These are phyloP conservation scores for Fusarium foetens DNA, from an alignment of 2,329 filamentous ascomycete species.

Conservation along the genomic window DNA sequence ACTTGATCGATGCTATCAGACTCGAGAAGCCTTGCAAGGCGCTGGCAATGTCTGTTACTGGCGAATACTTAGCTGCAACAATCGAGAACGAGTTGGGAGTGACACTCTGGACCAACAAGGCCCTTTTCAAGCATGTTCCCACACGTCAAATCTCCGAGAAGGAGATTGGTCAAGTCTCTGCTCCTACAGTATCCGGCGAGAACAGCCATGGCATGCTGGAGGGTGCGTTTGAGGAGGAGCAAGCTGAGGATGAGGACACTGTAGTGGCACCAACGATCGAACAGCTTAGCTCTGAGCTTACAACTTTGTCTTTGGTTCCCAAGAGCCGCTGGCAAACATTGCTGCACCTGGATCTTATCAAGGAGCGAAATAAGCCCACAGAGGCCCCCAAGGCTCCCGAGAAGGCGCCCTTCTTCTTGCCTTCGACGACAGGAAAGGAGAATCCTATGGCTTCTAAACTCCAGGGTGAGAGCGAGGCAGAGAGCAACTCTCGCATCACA, in stretches of 20 bases:
- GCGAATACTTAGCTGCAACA: slow-evolving; percentile 93
- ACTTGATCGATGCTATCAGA: slow-evolving; percentile 91
- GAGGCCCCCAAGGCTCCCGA: slow-evolving; percentile 92
- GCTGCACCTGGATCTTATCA: slow-evolving; percentile 90
- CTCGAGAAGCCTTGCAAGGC: slow-evolving; percentile 83
- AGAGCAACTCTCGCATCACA: slow-evolving; percentile 72
- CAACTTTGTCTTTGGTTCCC: slow-evolving; percentile 89
- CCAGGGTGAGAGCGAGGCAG: slow-evolving; percentile 51
- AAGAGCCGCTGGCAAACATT: slow-evolving; percentile 94
- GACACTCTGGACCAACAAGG: slow-evolving; percentile 95
- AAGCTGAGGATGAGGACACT: slow-evolving; percentile 63
- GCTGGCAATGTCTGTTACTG: slow-evolving; percentile 87
- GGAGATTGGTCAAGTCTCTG: slow-evolving; percentile 72
- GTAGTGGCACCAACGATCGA: slow-evolving; percentile 70
- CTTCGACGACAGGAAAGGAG: slow-evolving; percentile 66
- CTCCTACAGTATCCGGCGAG: slow-evolving; percentile 84
- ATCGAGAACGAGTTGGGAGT: slow-evolving; percentile 85
- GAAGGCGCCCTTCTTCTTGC: slow-evolving; percentile 95
- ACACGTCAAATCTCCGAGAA: slow-evolving; percentile 85
- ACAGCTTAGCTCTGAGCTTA: slow-evolving; percentile 83
- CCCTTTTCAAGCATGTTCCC: slow-evolving; percentile 87
- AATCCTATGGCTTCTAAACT: slow-evolving; percentile 53
- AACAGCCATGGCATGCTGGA: slow-evolving; percentile 80
- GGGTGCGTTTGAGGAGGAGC: slow-evolving; percentile 73
- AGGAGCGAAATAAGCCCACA: slow-evolving; percentile 92